These are phyloP conservation scores for Pelargonium fulgidum DNA, from an alignment of 441 rosid species.

Conservation along the genomic window DNA sequence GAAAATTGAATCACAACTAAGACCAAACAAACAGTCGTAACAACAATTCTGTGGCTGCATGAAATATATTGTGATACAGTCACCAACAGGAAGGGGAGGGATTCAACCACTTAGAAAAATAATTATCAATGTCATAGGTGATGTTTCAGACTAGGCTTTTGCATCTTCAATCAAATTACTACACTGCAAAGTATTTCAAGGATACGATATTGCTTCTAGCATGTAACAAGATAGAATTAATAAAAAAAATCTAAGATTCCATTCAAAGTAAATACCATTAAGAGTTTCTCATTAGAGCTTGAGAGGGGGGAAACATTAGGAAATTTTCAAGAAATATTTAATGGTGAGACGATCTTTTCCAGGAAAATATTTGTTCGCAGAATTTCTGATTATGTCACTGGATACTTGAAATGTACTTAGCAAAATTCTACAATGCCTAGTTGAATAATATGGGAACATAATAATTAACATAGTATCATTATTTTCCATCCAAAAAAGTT, in stretches of 20 bases:
- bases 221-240: not conserved
- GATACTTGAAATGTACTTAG: not conserved
- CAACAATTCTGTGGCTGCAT: too few relatives aligned
- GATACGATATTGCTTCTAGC: not conserved
- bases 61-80: not conserved
- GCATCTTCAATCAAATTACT: not conserved
- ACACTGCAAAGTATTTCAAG: not conserved
- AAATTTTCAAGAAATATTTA: not conserved
- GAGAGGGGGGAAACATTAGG: not conserved
- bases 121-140: not conserved
- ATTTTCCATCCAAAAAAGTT: not conserved
- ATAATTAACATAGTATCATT: not conserved
- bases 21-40: too few relatives aligned
- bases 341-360: not conserved
- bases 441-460: not conserved
- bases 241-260: not conserved
- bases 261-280: not conserved
- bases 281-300: not conserved
- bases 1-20: not conserved
- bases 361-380: not conserved
- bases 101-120: not conserved
- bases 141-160: not conserved
- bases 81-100: not conserved
- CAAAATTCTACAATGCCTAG: slow-evolving; percentile 4
- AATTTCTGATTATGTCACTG: not conserved